Base-by-base conservation (phyloP, 805 yeast species). In the Zygosaccharomyces bailii region DNA sequence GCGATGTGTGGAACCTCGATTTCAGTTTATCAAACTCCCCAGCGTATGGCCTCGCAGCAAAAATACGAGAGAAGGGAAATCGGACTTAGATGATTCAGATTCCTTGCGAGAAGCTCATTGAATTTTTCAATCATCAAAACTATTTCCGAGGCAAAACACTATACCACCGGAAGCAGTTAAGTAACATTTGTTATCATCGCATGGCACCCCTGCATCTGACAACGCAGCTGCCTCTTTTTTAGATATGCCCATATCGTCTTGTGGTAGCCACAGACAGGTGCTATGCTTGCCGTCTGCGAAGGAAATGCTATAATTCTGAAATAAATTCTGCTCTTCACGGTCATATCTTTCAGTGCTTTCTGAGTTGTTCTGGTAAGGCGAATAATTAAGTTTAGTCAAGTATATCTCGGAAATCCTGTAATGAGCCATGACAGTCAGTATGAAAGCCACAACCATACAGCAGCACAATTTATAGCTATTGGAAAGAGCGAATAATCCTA, bases 1-100 rank as follows among this genome's bases (percentile, higher is more conserved):
- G 55, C 73, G 96, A 50, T 88, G 96, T 60, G 93, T 93, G 9
- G 95, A 88, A 53, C 99, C 99, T 1, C 74, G 95, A 54, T 91
- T 84, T 57, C 96, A 90, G 61, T 84, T 87, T 39, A 80, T 93
- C 23, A 76, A 75, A 56, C 66, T 93, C 24, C 99, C 98, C 2
- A 83, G 87, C 38, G 67, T 90, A 59, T 89, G 96, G 96, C 95
- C 95, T 18, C 66, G 80, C 52, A 74, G 75, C 50, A 77, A 75
- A 52, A 77, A 75, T 48, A 77, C 79, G 1, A 71, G 81, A 53
- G 74, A 75, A 44, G 68, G 60, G 34, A 51, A 56, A 40, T 43
- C 50, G 9, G 48, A 47, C 7, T n/a, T 33, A n/a, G 50, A 51
- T 20, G 49, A 50, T 23, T 14, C 38, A 23, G 45, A 39, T 19